These are phyloP conservation scores for Amoebophrya sp. DNA, from an alignment of 169 alveolate genomes.

Conservation along the genomic window DNA sequence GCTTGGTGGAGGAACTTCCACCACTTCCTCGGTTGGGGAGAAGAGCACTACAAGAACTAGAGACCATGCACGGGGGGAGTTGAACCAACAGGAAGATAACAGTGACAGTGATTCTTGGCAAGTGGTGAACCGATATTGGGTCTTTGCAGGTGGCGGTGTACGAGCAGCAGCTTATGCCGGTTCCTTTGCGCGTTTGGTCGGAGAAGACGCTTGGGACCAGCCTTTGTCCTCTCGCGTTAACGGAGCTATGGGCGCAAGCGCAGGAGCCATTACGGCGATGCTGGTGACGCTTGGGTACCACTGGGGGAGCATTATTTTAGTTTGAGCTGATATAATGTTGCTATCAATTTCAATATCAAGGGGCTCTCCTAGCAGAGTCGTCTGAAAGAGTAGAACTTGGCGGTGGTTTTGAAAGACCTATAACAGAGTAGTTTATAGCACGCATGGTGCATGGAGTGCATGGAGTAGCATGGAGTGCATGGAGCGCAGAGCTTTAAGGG, in stretches of 20 bases:
- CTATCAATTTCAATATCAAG: too few species aligned
- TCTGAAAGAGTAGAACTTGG: too few species aligned
- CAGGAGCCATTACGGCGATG: constrained; percentile 1
- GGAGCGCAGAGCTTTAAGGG: too few species aligned
- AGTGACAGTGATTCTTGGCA: not conserved
- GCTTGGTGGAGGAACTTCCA: too few species aligned
- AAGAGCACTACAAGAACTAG: not conserved
- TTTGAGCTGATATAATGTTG: too few species aligned
- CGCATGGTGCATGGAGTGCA: too few species aligned
- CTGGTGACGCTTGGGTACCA: not conserved
- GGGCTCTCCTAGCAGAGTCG: too few species aligned
- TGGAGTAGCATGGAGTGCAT: too few species aligned
- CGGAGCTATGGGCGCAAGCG: not conserved
- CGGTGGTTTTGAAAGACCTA: too few species aligned
- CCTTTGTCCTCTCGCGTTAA: not conserved
- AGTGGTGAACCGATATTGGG: not conserved
- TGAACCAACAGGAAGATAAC: not conserved
- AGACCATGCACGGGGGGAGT: not conserved
- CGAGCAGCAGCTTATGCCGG: not conserved
- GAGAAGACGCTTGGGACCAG: not conserved
- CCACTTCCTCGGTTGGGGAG: too few species aligned
- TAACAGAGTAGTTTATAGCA: too few species aligned
- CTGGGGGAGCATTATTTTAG: too few species aligned
- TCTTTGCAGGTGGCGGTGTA: not conserved
- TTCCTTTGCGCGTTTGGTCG: not conserved